Evolutionary conservation across 495 filamentous ascomycete genomes (phyloP).

Genomic region (Trypethelium eluteriae): DNA sequence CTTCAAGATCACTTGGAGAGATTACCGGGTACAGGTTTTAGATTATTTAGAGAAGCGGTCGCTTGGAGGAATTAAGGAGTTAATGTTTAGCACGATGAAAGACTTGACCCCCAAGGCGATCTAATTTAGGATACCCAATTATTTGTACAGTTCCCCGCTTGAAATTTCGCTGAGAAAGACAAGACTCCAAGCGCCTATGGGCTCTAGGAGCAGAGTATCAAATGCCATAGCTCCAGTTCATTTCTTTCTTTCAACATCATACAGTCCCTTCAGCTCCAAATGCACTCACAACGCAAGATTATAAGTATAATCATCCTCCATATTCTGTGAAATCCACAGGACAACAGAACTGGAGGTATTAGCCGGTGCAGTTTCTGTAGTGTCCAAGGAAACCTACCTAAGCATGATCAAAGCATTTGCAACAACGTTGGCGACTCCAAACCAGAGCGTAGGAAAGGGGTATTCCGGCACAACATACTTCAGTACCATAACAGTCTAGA

Average conservation of each 20-base stretch:
- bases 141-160: not conserved
- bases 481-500: conserved; percentile 73
- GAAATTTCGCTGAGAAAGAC: not conserved
- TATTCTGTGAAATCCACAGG: conserved; percentile 96
- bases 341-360: conserved; percentile 59
- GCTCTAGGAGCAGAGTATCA: not conserved
- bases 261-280: not conserved
- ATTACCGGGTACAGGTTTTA: conserved; percentile 69
- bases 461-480: conserved; percentile 80
- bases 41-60: conserved; percentile 59
- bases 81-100: conserved; percentile 84
- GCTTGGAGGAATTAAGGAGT: conserved; percentile 55
- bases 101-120: conserved; percentile 36
- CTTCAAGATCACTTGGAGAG: conserved; percentile 58
- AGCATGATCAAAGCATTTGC: conserved; percentile 82
- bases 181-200: not conserved
- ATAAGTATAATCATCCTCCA: conserved; percentile 98
- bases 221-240: not conserved
- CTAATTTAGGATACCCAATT: conserved; percentile 3
- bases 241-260: not conserved
- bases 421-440: conserved; percentile 89
- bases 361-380: not conserved
- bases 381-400: conserved; percentile 50
- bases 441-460: conserved; percentile 74
- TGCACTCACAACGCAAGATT: conserved; percentile 66